Base-by-base conservation (phyloP, 306 rosid genomes). In the Oemleria cerasiformis region DNA sequence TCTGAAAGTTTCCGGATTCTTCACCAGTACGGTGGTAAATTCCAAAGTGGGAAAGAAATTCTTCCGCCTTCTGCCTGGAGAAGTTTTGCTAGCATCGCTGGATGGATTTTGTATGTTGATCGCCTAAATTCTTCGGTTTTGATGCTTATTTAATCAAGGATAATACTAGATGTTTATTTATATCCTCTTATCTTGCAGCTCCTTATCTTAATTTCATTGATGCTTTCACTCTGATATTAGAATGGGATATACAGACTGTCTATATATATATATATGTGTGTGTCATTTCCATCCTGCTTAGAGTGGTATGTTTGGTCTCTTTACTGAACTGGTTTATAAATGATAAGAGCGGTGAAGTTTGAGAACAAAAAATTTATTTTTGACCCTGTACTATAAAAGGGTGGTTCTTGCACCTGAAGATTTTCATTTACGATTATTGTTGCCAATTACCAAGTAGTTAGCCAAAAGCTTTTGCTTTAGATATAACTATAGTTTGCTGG, bases 21-120 rank as follows among this genome's bases (percentile, higher is more conserved):
- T 84, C 64, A 84, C 99, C 47, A 78, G 96, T 79, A 78, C 96
- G 19, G 65, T 95, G 79, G 91, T 80, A 19, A 94, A 83, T 63
- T 84, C 88, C 9, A 84, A 75, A 81, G 63, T 72, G 60, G 88
- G 88, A 56, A 84, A 84, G 83, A 84, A 81, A 56, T 81, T 84
- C 49, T 81, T 84, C 49, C 63, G 83, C 71, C 68, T 50, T 77
- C 81, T 84, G 54, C 88, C 85, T 16, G 88, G 88, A 44, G 88
- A 84, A 80, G 72, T 84, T 59, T 59, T 84, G 59, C 79, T 84
- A 38, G 88, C 85, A 8, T 78, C 85, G 10, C 74, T 84, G 60
- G 88, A 84, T 84, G 88, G 88, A 68, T 84, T 84, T 64, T 73
- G 85, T 84, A 75, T 8, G 85, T 74, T 48, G 47, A 47, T 61